Base-by-base conservation (phyloP, 768 basidiomycete genomes). In the Chiua virens region DNA sequence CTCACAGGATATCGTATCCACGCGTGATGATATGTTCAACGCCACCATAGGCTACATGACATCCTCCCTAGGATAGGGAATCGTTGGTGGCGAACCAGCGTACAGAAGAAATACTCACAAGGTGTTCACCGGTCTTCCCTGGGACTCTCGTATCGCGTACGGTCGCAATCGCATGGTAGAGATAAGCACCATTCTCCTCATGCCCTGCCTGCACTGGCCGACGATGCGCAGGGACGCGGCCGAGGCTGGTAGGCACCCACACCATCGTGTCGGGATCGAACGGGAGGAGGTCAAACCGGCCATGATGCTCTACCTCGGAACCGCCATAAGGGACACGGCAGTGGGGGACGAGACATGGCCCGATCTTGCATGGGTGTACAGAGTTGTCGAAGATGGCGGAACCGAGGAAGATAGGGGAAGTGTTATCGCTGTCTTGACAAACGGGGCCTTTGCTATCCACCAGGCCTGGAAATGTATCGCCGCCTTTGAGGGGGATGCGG, bases 311-410 rank as follows among this genome's bases (percentile, higher is more conserved):
- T 36, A 75, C 49, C 69, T 90, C 89, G 5, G 54, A 58, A 6
- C 86, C 86, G 14, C 79, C 87, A 57, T 79, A 89, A 4, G 88
- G 74, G 2, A 90, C 83, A 21, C 70, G 76, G 62, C 67, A 80
- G 52, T 67, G 73, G 56, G 56, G 77, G 62, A n/a, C 61, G n/a
- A 87, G 79, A 55, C 76, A 66, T 10, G 84, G 81, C 1, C 73
- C 81, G 58, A 92, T 80, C 74, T 92, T 93, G 79, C 90, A 92
- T 4, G 90, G 90, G 52, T 92, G 89, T 3, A 91, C 86, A 0
- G 83, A 81, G 53, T 73, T 71, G 49, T 56, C 73, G 62, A 90
- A 74, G 41, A 91, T 70, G 11, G 88, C 90, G 5, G 86, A 87
- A 14, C 89, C 90, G 28, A 93, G 57, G 70, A 76, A 93, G 52